Base-by-base conservation (phyloP, 2,329 filamentous ascomycete genomes). In the Talaromyces sp. region DNA sequence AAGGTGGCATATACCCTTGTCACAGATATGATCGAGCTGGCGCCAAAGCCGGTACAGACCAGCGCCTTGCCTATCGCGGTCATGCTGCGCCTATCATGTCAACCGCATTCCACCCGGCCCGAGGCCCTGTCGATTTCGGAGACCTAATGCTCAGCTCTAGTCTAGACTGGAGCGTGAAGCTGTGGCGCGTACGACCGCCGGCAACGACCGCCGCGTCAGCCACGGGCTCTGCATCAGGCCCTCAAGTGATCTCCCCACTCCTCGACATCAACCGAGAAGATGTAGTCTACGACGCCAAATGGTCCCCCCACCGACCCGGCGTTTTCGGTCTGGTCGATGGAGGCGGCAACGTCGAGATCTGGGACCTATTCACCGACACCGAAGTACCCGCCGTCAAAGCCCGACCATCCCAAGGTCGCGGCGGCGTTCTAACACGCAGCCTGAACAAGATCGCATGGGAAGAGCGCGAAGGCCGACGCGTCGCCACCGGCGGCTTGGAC, bases 371-470 rank as follows among this genome's bases (percentile, higher is more conserved):
- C 13, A 84, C 93, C 22, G 93, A 97, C 75, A 92, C 90, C 0
- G 95, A 99, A 77, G 91, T 98, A 54, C 95, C 95, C 0, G 87
- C 96, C 1, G 90, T 91, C 56, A 88, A 89, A 66, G 89, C 92
- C 67, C 85, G 85, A 57, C 92, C 92, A 0, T 90, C 85, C 57
- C 75, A 71, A 66, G 82, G 71, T 77, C 87, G 64, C 77, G 85
- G 75, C 65, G 85, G 86, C 30, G 86, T 91, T 73, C 82, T 93
- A 69, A 90, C 88, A 62, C 89, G 91, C 78, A 96, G 92, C 73
- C 78, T 99, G 70, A 99, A 99, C 76, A 96, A 95, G 79, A 81
- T 97, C 51, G 89, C 92, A 0, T 99, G 95, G 95, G 95, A 99
- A 77, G 87, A 88, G 69, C 88, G 86, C 52, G 93, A 97, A 72